phyloP scores from a whole-genome alignment of 129 eudicot genomes.

The Flaveria brownii region DNA sequence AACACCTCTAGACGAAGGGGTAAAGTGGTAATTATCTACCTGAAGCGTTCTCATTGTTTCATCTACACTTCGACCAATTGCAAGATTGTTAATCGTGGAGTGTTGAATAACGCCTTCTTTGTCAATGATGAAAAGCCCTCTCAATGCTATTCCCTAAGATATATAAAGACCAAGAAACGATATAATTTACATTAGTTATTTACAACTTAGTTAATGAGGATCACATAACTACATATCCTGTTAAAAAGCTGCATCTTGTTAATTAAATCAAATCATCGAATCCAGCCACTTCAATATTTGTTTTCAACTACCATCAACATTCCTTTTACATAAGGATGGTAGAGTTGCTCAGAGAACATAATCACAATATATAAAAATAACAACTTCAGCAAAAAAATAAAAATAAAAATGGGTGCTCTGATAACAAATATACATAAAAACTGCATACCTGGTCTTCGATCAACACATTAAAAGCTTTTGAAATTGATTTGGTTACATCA shows the following conservation, averaged over 20 bases:
- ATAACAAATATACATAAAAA: background rate
- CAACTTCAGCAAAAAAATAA: background rate
- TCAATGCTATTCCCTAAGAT: slow-evolving; percentile 83
- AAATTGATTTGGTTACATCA: slow-evolving; percentile 88
- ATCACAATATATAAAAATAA: background rate
- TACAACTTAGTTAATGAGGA: background rate
- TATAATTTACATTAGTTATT: background rate
- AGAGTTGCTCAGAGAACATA: background rate
- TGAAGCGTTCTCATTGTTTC: slow-evolving; percentile 98
- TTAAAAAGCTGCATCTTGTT: background rate
- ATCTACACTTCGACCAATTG: slow-evolving; percentile 94
- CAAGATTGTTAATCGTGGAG: slow-evolving; percentile 94
- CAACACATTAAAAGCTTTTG: slow-evolving; percentile 72
- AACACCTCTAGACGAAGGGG: background rate
- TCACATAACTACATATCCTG: background rate
- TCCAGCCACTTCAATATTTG: background rate
- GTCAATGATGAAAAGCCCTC: slow-evolving; percentile 93
- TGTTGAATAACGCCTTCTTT: slow-evolving; percentile 97
- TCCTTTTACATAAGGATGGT: background rate
- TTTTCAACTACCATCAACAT: background rate
- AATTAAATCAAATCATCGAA: background rate
- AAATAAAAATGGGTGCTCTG: background rate
- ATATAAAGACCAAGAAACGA: background rate
- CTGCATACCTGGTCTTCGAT: slow-evolving; percentile 79
- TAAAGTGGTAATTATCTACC: slow-evolving; percentile 40